Percentiles rank a stretch among this genome's conserved stretches.
These are phyloP conservation scores for Pistacia integerrima DNA, from an alignment of 345 rosid species.

Conservation along the genomic window DNA sequence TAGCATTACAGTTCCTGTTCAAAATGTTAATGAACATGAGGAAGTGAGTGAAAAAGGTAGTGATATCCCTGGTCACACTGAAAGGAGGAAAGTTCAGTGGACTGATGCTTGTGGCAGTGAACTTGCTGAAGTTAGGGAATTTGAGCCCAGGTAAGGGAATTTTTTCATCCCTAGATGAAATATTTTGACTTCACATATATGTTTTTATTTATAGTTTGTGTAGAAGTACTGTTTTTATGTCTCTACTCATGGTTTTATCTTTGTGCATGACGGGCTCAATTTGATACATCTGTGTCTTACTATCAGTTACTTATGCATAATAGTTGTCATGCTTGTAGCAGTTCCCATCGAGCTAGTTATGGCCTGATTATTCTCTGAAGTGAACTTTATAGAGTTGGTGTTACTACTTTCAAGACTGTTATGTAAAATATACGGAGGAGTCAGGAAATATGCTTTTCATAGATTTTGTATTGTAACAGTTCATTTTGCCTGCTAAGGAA, in stretches of 20 bases:
- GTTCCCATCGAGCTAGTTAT: neutral
- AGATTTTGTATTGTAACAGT: neutral
- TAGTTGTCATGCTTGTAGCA: neutral
- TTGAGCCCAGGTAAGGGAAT: conserved; percentile 83
- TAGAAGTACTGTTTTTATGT: conserved; percentile 1
- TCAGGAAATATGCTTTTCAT: neutral
- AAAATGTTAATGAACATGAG: conserved; percentile 39
- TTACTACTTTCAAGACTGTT: neutral
- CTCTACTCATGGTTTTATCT: neutral
- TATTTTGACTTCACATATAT: neutral
- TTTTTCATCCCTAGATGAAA: conserved; percentile 12
- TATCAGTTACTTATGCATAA: neutral
- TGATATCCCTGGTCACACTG: conserved; percentile 44
- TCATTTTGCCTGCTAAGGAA: neutral
- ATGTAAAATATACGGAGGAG: no score
- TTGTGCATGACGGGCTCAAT: neutral
- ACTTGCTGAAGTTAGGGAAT: conserved; percentile 86
- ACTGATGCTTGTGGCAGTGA: conserved; percentile 88
- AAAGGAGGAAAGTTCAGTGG: conserved; percentile 91
- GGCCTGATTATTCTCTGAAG: neutral
- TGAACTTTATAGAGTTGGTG: conserved; percentile 1
- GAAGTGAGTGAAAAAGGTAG: conserved; percentile 44
- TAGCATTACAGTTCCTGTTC: conserved; percentile 40
- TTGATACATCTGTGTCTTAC: neutral
- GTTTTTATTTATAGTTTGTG: conserved; percentile 6